phyloP scores from a whole-genome alignment of 192 early-diverging fungal species.

The Umbelopsis isabellina region DNA sequence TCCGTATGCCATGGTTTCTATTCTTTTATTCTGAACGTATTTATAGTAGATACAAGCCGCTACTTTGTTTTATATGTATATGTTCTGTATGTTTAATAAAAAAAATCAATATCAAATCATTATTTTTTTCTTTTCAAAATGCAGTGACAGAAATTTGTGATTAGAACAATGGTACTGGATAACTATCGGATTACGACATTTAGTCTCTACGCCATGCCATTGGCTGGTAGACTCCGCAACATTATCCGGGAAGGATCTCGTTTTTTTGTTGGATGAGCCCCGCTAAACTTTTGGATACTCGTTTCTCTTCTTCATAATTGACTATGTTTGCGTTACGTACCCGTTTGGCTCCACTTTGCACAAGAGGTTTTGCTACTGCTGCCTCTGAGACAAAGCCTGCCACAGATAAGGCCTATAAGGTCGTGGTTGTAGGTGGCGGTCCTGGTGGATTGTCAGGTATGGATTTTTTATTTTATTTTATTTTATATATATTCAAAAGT shows the following conservation, averaged over 20 bases:
- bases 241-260: neutral
- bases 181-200: no score
- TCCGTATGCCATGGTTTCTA: neutral
- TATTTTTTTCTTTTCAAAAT: no score
- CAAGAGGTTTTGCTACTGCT: slow-evolving; percentile 34
- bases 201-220: neutral
- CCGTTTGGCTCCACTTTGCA: slow-evolving; percentile 22
- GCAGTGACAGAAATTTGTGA: no score
- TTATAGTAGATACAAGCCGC: no score
- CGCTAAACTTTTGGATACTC: neutral
- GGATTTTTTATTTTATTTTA: neutral
- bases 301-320: neutral
- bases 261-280: neutral
- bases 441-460: slow-evolving; percentile 58
- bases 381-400: slow-evolving; percentile 9
- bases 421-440: slow-evolving; percentile 60
- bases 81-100: no score
- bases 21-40: neutral
- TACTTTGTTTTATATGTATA: no score
- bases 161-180: no score
- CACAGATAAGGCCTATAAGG: slow-evolving; percentile 47
- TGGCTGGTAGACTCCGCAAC: neutral
- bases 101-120: no score
- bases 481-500: no score
- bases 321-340: slow-evolving; percentile 30